Percentiles rank a stretch among this genome's conserved stretches.
Conservation (phyloP, 345 rosid genomes). For the Populus tremula region DNA sequence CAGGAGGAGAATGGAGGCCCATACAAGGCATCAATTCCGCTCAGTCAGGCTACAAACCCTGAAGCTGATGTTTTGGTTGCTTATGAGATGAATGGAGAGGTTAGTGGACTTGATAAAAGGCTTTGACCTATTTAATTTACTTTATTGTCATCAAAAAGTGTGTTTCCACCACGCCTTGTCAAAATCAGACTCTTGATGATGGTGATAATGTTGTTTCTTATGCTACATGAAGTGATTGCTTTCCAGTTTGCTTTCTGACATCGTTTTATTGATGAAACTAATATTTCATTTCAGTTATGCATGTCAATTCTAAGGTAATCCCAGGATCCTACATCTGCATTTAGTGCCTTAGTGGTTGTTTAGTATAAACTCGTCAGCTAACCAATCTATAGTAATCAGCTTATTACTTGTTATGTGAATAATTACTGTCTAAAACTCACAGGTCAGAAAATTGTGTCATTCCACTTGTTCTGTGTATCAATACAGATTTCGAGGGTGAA, state of each 20-base stretch:
- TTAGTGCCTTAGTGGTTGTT: too few relatives aligned
- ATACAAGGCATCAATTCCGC: conserved; percentile 89
- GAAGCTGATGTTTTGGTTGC: conserved; percentile 95
- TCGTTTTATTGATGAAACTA: too few relatives aligned
- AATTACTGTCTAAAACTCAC: not conserved
- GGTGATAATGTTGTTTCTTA: not conserved
- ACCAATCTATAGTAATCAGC: too few relatives aligned
- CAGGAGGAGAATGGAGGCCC: conserved; percentile 99
- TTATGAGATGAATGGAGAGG: conserved; percentile 98
- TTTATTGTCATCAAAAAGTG: not conserved
- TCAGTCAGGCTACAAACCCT: conserved; percentile 78
- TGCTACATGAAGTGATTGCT: too few relatives aligned
- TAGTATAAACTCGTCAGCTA: too few relatives aligned
- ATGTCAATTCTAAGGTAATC: too few relatives aligned
- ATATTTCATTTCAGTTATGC: too few relatives aligned
- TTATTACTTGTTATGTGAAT: not conserved
- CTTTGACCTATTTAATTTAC: not conserved
- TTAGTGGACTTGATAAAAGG: conserved; percentile 26
- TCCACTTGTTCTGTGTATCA: not conserved
- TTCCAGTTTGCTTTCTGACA: too few relatives aligned
- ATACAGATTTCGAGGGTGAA: not conserved
- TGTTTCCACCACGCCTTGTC: not conserved
- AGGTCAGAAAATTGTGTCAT: not conserved
- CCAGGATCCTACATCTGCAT: too few relatives aligned
- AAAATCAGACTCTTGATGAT: not conserved